Percentiles rank a stretch among this genome's conserved stretches.
Evolutionary conservation across 768 basidiomycete genomes (phyloP).

Genomic region (Mycena rebaudengoi): DNA sequence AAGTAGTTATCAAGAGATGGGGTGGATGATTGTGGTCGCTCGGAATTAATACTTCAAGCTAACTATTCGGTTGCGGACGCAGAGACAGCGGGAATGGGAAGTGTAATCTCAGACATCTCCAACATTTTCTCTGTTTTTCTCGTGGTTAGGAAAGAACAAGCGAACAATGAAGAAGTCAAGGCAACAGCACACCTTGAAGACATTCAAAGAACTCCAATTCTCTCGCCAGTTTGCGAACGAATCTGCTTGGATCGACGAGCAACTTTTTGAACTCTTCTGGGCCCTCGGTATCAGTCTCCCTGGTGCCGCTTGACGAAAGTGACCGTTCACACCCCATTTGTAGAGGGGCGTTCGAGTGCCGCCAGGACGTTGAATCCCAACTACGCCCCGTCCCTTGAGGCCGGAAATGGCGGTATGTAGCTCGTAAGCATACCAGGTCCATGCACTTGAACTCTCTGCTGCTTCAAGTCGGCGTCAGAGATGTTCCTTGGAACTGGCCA

Average conservation of each 20-base stretch:
- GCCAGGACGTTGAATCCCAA: neutral
- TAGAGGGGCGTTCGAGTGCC: neutral
- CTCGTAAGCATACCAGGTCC: neutral
- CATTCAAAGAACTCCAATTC: neutral
- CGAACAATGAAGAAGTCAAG: too few relatives aligned
- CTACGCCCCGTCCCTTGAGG: neutral
- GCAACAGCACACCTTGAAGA: too few relatives aligned
- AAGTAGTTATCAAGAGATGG: too few relatives aligned
- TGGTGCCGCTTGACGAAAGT: constrained; percentile 3
- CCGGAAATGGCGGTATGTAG: neutral
- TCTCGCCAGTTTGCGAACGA: neutral
- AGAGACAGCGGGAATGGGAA: too few relatives aligned
- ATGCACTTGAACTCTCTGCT: neutral
- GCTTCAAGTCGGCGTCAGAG: neutral
- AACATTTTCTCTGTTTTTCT: too few relatives aligned
- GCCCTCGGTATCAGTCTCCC: constrained; percentile 10
- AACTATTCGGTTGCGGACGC: too few relatives aligned
- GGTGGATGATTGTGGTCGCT: too few relatives aligned
- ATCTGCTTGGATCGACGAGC: constrained; percentile 7
- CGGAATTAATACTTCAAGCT: too few relatives aligned
- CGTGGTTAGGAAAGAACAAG: too few relatives aligned
- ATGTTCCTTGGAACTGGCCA: neutral
- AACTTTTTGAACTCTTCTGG: constrained; percentile 3
- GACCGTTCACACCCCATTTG: neutral
- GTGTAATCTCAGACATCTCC: too few relatives aligned